Base-by-base conservation (phyloP, 2,329 filamentous ascomycete species). In the Paecilomyces dactylethromorphus region DNA sequence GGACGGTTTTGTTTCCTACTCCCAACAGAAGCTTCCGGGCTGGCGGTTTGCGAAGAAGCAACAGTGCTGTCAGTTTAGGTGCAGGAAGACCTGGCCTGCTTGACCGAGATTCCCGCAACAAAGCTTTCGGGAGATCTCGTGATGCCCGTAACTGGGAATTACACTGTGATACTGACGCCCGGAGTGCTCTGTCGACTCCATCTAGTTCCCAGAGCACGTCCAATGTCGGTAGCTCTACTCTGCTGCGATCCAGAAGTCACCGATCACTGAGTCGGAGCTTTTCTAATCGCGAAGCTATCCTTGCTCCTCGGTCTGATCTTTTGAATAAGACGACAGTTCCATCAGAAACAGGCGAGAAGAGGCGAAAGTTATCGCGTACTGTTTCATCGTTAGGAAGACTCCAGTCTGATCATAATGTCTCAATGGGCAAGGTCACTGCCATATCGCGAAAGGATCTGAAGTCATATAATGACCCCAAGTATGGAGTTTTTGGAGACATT, bases 121-220 rank as follows among this genome's bases (percentile, higher is more conserved):
- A 87, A 18, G 77, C 78, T 33, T 86, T 87, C 58, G 90, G 90
- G 57, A 84, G 93, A 58, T 96, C 92, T 59, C 87, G 91, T 57
- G 90, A 97, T 72, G 90, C 92, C 18, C 87, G 92, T 55, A 90
- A 89, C 6, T 97, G 93, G 93, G 91, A 96, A 69, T 91, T 91
- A 59, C 92, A 90, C 77, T 93, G 91, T 67, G 91, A 96, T 69
- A 87, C 87, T 7, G 90, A 94, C 64, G 80, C 84, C 56, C 87
- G 89, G 51, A 90, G 91, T 68, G 89, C 91, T 64, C 78, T 96
- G 58, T 92, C 88, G 22, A 84, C 84, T n/a, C 88, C 91, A 64
- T 89, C 90, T 10, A 89, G 93, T 74, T 87, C 90, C 65, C 91
- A 95, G 69, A 85, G 85, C 7, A 90, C 61, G 2, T 59, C 64